Percentiles rank a stretch among this genome's conserved stretches.
Evolutionary conservation across 371 early-diverging fungal genomes (phyloP).

Genomic region (Rhizopus sp.): DNA sequence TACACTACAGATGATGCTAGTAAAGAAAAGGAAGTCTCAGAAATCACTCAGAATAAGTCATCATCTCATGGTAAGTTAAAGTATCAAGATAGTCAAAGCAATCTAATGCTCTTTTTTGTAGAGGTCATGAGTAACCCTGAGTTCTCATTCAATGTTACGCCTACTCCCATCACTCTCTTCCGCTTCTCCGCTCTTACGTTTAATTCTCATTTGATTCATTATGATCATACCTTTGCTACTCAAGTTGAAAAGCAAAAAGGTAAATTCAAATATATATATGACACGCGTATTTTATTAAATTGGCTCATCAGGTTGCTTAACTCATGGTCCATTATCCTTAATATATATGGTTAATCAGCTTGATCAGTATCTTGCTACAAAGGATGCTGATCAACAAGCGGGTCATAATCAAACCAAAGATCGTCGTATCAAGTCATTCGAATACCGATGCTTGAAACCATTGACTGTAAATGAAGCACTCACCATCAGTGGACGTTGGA

Average conservation of each 20-base stretch:
- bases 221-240: constrained; percentile 71
- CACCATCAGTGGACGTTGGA: constrained; percentile 42
- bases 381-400: neutral
- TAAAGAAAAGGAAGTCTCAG: constrained; percentile 3
- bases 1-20: constrained; percentile 48
- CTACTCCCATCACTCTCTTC: constrained; percentile 75
- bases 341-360: constrained; percentile 68
- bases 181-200: constrained; percentile 86
- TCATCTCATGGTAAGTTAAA: neutral
- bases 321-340: constrained; percentile 79
- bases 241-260: constrained; percentile 70
- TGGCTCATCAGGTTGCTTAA: constrained; percentile 51
- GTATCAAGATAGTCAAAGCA: neutral
- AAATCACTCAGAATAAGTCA: neutral
- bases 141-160: constrained; percentile 51
- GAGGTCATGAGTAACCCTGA: constrained; percentile 37
- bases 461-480: constrained; percentile 57
- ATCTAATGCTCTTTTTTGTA: neutral
- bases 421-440: constrained; percentile 46
- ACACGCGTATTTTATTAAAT: neutral
- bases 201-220: constrained; percentile 86
- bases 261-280: constrained; percentile 8
- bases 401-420: neutral
- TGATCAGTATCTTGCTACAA: constrained; percentile 39
- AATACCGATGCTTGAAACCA: constrained; percentile 69